Base-by-base conservation (phyloP, 768 basidiomycete species). In the Hortiboletus flavorubellus region DNA sequence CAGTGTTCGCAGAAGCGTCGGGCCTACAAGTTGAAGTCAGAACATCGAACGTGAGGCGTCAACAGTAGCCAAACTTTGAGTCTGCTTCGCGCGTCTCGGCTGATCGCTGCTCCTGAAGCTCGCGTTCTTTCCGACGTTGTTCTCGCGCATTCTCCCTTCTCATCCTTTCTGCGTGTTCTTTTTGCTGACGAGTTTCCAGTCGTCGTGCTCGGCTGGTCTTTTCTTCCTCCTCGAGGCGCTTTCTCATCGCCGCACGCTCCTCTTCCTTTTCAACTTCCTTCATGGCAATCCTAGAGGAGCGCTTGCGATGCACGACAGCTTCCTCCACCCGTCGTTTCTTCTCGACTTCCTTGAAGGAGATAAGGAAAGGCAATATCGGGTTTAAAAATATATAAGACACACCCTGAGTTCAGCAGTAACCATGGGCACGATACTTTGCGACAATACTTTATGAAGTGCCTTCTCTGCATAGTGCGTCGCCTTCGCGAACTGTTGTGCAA, bases 221-320 rank as follows among this genome's bases (percentile, higher is more conserved):
- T 67, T 87, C 86, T 21, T 80, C 79, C 42, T 85, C 86, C 55
- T 92, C 89, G 3, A 75, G 80, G 56, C 80, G 82, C 62, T 75
- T 80, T 55, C 76, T 74, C n/a, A 82, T 81, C 8, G 80, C 78
- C 26, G 81, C 70, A 35, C 81, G 76, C 21, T 86, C 85, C 58
- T 88, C 84, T 68, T 93, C 89, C 60, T 82, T 84, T 69, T 91
- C 91, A 35, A 75, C 81, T 68, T 96, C 93, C 61, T 84, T 87
- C 38, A 86, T 73, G 4, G 91, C 89, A 54, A 97, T 84, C 33
- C 95, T 88, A 16, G 91, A 91, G 0, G 93, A 96, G 23, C 94
- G 87, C 69, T 98, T 97, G 55, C 94, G 85, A 56, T 91, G 89
- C 26, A 83, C 80, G 12, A 94, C 73, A 2, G 90, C 89, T 59